Percentiles rank a stretch among this genome's conserved stretches.
These are phyloP conservation scores for Hordeum pubiflorum DNA, from an alignment of 202 grass and related monocot species.

Conservation along the genomic window DNA sequence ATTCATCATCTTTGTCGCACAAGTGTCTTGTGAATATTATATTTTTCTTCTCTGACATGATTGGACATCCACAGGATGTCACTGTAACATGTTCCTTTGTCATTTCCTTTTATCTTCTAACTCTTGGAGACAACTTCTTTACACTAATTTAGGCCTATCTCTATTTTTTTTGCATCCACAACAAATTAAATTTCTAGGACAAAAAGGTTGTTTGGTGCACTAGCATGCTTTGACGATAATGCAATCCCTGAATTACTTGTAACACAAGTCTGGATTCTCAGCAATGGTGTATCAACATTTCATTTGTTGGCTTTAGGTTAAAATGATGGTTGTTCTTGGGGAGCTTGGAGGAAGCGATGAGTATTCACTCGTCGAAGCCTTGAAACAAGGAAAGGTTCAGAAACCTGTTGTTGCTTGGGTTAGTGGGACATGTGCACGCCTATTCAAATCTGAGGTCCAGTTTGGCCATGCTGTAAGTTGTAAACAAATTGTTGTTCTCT, in stretches of 20 bases:
- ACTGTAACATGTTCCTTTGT: constrained; percentile 2
- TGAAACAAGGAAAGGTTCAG: constrained; percentile 94
- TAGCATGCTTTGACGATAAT: constrained; percentile 4
- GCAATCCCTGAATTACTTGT: not conserved
- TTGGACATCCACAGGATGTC: not conserved
- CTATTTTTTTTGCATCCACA: not conserved
- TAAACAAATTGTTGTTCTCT: not conserved
- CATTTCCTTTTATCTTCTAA: not conserved
- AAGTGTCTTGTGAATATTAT: not conserved
- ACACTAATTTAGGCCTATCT: not conserved
- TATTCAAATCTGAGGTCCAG: constrained; percentile 99
- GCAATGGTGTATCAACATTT: not conserved
- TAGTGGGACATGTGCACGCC: constrained; percentile 84
- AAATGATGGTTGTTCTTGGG: constrained; percentile 98
- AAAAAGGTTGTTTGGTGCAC: not conserved
- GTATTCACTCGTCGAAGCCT: constrained; percentile 91
- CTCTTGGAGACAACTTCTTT: not conserved
- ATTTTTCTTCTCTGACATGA: not conserved
- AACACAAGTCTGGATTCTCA: not conserved
- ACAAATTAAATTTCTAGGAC: not conserved
- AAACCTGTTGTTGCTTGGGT: constrained; percentile 99
- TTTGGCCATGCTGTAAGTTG: constrained; percentile 95
- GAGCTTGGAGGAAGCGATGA: constrained; percentile 93
- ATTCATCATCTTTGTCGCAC: not conserved
- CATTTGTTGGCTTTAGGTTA: constrained; percentile 58